Evolutionary conservation across 2,329 filamentous ascomycete genomes (phyloP).

Genomic region (Fusarium denticulatum): DNA sequence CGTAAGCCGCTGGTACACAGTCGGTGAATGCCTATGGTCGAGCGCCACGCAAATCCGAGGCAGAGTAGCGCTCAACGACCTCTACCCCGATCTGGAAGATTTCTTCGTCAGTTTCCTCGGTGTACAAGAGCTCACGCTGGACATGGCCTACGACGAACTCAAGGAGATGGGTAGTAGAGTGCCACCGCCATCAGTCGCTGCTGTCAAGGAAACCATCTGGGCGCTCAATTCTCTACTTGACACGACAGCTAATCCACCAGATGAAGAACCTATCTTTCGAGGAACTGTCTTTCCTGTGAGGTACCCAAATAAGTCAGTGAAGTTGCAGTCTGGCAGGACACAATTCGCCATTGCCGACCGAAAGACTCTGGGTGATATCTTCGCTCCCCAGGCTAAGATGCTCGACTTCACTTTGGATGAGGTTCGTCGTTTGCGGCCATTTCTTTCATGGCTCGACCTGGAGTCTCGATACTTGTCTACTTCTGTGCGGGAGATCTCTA

Average conservation of each 20-base stretch:
- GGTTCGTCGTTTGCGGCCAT: conserved; percentile 40
- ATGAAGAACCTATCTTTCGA: conserved; percentile 12
- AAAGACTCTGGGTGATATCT: conserved; percentile 40
- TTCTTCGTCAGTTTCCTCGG: conserved; percentile 47
- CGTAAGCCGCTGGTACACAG: conserved; percentile 42
- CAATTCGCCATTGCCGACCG: conserved; percentile 51
- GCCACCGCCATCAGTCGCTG: conserved; percentile 9
- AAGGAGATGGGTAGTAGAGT: conserved; percentile 21
- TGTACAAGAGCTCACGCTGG: conserved; percentile 42
- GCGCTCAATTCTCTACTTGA: conserved; percentile 48
- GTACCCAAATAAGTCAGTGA: conserved; percentile 26
- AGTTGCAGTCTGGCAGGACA: conserved; percentile 11
- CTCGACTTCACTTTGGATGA: conserved; percentile 51
- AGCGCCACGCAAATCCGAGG: conserved; percentile 44
- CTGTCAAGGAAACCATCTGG: conserved; percentile 47
- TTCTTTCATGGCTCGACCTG: conserved; percentile 49
- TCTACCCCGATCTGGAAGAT: conserved; percentile 43
- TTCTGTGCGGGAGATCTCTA: conserved; percentile 48
- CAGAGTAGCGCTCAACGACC: conserved; percentile 39
- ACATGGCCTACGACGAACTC: conserved; percentile 48
- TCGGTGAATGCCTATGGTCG: conserved; percentile 49
- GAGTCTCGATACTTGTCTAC: conserved; percentile 47
- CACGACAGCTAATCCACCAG: neutral
- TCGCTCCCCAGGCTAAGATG: conserved; percentile 43
- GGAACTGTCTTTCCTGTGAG: conserved; percentile 39